Evolutionary conservation across 2,329 filamentous ascomycete species (phyloP), one percentile per base, ranked within the genome.

Genomic region (Claviceps humidiphila): DNA sequence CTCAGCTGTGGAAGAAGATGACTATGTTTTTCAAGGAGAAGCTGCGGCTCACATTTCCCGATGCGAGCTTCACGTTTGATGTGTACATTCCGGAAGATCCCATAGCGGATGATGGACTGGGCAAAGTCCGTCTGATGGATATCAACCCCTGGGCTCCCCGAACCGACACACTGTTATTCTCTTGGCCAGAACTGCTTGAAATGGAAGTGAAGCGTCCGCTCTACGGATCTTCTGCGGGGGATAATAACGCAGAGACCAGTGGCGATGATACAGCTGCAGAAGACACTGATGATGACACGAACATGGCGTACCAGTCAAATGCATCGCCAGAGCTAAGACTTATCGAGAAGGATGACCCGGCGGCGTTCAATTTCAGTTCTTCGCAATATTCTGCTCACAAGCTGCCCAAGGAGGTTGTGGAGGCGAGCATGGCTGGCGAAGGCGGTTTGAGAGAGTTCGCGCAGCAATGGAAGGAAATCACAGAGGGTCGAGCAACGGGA

Each of bases 331-430:
- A 96, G 66, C 77, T 98, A 58, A 77, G 91, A 43, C 74, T 97
- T 8, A 80, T 98, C 47, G 81, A 84, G 59, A 82, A 83, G 64
- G 85, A 91, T 57, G 91, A 97, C 58, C 89, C 90, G 0, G 87
- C 91, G 55, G 90, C 90, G 1, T 93, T 89, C 64, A 86, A 85
- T 59, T 94, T 96, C 64, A 82, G 80, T 58, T 85, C 87, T 4
- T 80, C 89, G 1, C 87, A 91, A 62, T 97, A 95, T 67, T 95
- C 89, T 56, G 91, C 93, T 3, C 91, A 97, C 64, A 98, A 97
- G 69, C 71, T 98, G 59, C 93, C 93, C 0, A 89, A 84, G 66
- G 93, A 98, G 60, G 89, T 97, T 2, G 90, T 96, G 3, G 81
- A 85, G 59, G 82, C 82, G 20, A 78, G 80, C 58, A 61, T 78